Conservation (phyloP, 306 rosid species). For the Quercus dentata region DNA sequence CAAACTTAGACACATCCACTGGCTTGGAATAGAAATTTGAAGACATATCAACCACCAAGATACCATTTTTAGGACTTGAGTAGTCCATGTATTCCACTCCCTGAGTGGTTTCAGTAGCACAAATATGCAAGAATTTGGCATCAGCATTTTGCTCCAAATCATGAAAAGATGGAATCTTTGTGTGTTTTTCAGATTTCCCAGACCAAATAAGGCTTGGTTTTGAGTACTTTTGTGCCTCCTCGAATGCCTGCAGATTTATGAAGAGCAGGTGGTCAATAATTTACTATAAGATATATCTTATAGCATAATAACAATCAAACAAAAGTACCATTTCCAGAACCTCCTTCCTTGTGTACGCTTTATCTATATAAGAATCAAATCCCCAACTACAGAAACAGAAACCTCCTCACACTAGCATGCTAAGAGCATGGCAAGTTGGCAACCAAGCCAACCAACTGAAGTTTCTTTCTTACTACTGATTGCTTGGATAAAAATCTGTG, state of each 20-base stretch:
- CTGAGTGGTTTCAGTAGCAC: constrained; percentile 86
- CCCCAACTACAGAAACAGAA: constrained; percentile 80
- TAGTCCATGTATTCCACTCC: constrained; percentile 89
- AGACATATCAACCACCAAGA: constrained; percentile 84
- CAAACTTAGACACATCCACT: constrained; percentile 76
- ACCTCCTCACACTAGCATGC: constrained; percentile 97
- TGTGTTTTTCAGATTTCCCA: constrained; percentile 67
- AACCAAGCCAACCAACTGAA: constrained; percentile 92
- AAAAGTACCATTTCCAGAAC: not conserved
- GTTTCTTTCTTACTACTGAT: constrained; percentile 76
- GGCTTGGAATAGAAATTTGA: constrained; percentile 93
- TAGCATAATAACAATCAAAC: too few species aligned
- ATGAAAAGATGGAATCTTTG: constrained; percentile 62
- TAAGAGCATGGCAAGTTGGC: constrained; percentile 64
- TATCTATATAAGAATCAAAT: constrained; percentile 81
- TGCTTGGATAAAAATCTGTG: constrained; percentile 74
- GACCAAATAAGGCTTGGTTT: constrained; percentile 10
- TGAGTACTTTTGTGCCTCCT: not conserved
- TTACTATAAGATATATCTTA: too few species aligned
- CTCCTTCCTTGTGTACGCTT: constrained; percentile 65
- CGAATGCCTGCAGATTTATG: too few species aligned
- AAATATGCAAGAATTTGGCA: constrained; percentile 73
- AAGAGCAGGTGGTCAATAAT: too few species aligned
- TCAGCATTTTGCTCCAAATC: constrained; percentile 50
- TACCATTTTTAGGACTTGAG: constrained; percentile 49